A percentile compares a stretch with the other conserved stretches of the same genome.
Conservation (phyloP, 2,329 filamentous ascomycete species). For the Xylariaceae sp. region DNA sequence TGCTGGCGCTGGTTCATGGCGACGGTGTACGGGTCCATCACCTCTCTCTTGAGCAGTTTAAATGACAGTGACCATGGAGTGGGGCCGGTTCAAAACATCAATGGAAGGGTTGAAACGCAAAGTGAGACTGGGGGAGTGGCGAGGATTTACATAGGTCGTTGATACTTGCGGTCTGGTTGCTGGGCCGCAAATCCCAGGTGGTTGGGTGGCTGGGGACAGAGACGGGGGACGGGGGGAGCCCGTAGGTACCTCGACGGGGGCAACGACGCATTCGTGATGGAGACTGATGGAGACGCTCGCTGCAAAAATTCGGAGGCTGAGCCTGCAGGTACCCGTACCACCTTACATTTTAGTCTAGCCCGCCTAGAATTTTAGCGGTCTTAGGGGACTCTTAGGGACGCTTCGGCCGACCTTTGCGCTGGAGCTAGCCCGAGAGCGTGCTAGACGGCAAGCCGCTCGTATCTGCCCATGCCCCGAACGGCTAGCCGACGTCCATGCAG, state of each 20-base stretch:
- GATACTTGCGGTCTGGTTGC: neutral
- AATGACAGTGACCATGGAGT: neutral
- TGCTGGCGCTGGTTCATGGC: conserved; percentile 19
- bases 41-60: neutral
- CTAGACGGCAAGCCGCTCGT: neutral
- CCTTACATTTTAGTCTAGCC: neutral
- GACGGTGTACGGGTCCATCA: conserved; percentile 18
- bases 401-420: neutral
- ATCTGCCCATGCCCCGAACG: neutral
- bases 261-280: neutral
- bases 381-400: neutral
- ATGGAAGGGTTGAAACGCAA: neutral
- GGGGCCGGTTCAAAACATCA: neutral
- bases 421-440: neutral
- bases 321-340: conserved; percentile 19
- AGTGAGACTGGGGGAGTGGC: neutral
- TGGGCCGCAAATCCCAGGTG: conserved; percentile 12
- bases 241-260: no score
- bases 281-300: neutral
- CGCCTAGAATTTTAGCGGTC: neutral
- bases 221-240: no score
- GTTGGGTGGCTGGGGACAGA: conserved; percentile 6
- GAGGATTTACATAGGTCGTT: neutral
- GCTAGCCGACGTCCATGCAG: neutral
- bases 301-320: conserved; percentile 13